A percentile compares a stretch with the other conserved stretches of the same genome.
Evolutionary conservation across 2,329 filamentous ascomycete species (phyloP).

Genomic region (Trichophyton benhamiae): DNA sequence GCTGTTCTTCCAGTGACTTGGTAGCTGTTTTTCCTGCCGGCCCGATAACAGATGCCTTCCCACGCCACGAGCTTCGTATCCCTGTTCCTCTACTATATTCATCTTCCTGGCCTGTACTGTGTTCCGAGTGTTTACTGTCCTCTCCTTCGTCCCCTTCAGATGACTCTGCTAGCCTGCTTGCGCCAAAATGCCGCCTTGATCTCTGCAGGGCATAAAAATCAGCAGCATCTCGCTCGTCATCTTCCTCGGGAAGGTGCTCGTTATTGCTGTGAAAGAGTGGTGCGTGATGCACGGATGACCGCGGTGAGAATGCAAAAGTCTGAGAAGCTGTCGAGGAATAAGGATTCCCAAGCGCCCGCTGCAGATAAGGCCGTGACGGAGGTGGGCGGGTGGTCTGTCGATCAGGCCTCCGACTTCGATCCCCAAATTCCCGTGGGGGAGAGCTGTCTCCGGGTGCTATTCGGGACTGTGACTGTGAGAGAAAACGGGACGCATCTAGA

Average conservation of each 20-base stretch:
- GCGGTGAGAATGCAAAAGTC: conserved; percentile 62
- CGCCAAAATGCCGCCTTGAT: conserved; percentile 77
- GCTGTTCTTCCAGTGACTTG: conserved; percentile 22
- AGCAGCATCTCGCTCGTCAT: conserved; percentile 86
- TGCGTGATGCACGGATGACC: conserved; percentile 60
- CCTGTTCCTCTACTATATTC: conserved; percentile 36
- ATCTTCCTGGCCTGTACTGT: conserved; percentile 41
- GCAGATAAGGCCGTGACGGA: conserved; percentile 38
- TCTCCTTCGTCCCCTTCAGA: conserved; percentile 64
- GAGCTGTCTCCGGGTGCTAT: conserved; percentile 58
- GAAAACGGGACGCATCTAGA: conserved; percentile 86
- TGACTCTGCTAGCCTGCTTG: conserved; percentile 71
- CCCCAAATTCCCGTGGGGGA: conserved; percentile 35
- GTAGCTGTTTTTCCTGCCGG: conserved; percentile 14
- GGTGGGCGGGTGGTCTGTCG: conserved; percentile 36
- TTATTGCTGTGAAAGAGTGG: conserved; percentile 89
- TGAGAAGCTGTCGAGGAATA: conserved; percentile 65
- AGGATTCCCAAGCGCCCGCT: conserved; percentile 54
- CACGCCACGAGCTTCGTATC: conserved; percentile 47
- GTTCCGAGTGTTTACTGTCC: conserved; percentile 5
- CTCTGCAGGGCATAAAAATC: conserved; percentile 85
- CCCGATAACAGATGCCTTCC: conserved; percentile 30
- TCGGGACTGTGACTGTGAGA: conserved; percentile 90
- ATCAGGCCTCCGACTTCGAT: conserved; percentile 35
- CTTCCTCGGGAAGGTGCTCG: conserved; percentile 83